phyloP scores from a whole-genome alignment of 2,329 filamentous ascomycete species.

The Verticillium albo-atrum region DNA sequence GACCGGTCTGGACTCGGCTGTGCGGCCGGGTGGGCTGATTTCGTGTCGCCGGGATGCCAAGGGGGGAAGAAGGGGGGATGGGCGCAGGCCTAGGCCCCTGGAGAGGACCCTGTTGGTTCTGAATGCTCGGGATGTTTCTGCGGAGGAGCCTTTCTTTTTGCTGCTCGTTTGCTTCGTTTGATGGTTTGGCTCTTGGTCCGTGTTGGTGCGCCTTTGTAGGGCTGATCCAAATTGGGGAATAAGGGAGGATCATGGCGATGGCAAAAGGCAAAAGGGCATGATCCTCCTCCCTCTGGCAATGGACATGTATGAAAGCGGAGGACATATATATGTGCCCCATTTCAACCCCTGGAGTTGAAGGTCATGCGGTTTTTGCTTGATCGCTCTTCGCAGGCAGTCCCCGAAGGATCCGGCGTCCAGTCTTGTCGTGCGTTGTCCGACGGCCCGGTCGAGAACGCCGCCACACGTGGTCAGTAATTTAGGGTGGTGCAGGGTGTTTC shows the following conservation, averaged over 20 bases:
- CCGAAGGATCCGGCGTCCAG: not conserved
- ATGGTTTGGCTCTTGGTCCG: too few relatives aligned
- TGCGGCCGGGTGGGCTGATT: constrained; percentile 2
- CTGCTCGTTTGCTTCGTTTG: not conserved
- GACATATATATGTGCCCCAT: not conserved
- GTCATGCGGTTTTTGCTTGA: not conserved
- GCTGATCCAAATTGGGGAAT: not conserved
- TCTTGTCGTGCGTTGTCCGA: not conserved
- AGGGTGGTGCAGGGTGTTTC: not conserved
- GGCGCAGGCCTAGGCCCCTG: not conserved
- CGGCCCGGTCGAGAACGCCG: not conserved
- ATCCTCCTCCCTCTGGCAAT: not conserved
- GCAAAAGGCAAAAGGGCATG: not conserved
- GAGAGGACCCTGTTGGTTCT: not conserved
- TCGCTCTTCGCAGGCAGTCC: not conserved
- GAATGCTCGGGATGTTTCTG: too few relatives aligned
- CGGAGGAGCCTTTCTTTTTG: not conserved
- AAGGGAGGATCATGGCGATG: not conserved
- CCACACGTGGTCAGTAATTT: not conserved
- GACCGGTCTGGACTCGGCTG: constrained; percentile 5
- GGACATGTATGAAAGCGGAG: not conserved
- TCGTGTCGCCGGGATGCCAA: not conserved
- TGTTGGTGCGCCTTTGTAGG: not conserved
- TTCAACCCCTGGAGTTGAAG: not conserved
- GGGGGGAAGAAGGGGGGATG: not conserved